Percentiles rank a stretch among this genome's conserved stretches.
These are phyloP conservation scores for Raphidocelis subcapitata DNA, from an alignment of 139 green algal species.

Conservation along the genomic window DNA sequence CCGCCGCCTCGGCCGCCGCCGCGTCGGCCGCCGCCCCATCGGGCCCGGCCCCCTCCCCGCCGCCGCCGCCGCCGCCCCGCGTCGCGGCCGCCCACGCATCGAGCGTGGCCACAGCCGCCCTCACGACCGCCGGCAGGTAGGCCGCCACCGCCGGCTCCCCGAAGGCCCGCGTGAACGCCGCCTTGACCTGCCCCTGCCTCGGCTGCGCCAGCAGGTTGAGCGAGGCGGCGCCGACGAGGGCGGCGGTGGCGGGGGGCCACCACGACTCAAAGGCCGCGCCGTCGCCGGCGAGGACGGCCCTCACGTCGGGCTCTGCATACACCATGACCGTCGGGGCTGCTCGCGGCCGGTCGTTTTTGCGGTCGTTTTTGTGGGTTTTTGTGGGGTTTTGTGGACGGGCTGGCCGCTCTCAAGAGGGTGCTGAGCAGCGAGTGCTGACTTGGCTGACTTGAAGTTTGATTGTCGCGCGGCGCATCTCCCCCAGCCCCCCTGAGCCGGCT, in stretches of 20 bases:
- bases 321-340: slow-evolving; percentile 21
- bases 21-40: neutral
- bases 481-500: no score
- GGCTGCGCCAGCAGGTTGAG: slow-evolving; percentile 17
- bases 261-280: neutral
- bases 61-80: neutral
- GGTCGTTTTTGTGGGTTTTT: no score
- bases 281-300: neutral
- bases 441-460: no score
- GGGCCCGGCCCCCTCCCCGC: slow-evolving; percentile 1
- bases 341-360: no score
- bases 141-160: neutral
- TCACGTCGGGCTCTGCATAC: slow-evolving; percentile 3
- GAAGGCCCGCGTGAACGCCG: slow-evolving; percentile 2
- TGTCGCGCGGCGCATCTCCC: no score
- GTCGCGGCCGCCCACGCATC: neutral
- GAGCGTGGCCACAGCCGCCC: neutral
- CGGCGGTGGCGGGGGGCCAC: slow-evolving; percentile 8
- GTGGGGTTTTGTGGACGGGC: no score
- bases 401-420: no score
- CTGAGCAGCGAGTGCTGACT: no score
- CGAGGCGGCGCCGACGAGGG: slow-evolving; percentile 4
- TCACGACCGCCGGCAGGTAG: neutral
- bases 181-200: slow-evolving; percentile 5
- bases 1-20: neutral